Evolutionary conservation across 2,329 filamentous ascomycete species (phyloP).

Genomic region (Mycosphaerella sp.): DNA sequence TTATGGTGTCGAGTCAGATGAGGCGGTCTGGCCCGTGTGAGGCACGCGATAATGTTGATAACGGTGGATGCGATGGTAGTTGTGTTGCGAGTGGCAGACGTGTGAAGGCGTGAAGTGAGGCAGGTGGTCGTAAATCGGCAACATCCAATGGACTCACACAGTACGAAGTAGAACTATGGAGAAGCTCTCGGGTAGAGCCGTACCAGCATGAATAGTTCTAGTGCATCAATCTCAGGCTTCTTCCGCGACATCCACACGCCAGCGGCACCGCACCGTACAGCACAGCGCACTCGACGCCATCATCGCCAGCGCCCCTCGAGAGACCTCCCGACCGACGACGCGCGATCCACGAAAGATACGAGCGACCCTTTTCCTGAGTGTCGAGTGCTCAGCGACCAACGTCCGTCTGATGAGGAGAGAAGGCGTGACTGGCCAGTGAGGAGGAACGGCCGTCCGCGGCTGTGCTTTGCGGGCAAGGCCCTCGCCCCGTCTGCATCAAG

Average conservation of each 20-base stretch:
- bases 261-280: not conserved
- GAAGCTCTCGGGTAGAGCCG: not conserved
- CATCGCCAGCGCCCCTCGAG: slow-evolving; percentile 3
- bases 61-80: not conserved
- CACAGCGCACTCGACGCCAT: not conserved
- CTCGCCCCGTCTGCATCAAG: not conserved
- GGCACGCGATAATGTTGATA: not conserved
- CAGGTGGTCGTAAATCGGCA: too few species aligned
- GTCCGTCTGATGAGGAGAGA: slow-evolving; percentile 17
- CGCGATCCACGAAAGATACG: not conserved
- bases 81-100: not conserved
- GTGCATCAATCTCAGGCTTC: slow-evolving; percentile 1
- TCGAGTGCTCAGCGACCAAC: not conserved
- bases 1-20: too few species aligned
- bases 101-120: not conserved
- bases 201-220: not conserved
- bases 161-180: not conserved
- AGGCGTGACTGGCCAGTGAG: slow-evolving; percentile 14
- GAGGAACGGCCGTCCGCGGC: slow-evolving; percentile 12
- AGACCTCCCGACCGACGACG: not conserved
- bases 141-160: too few species aligned
- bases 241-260: slow-evolving; percentile 4
- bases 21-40: not conserved
- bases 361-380: not conserved
- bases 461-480: not conserved